Evolutionary conservation across 2,329 filamentous ascomycete genomes (phyloP), one percentile per base, ranked within the genome.

Genomic region (Epichloe sylvatica): DNA sequence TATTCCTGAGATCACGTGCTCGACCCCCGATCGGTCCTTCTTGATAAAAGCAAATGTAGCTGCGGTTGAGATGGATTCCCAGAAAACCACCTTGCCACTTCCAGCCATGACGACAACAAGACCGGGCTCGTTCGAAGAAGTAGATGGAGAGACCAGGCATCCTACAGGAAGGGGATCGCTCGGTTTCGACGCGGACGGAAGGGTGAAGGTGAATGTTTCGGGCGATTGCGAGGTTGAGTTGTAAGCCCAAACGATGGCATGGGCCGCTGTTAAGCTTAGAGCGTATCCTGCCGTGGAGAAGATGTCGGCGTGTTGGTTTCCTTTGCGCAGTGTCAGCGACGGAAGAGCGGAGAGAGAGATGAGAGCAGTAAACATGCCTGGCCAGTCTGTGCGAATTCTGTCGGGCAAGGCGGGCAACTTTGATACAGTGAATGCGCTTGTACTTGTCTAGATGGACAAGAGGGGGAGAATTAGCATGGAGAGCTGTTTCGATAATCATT

Each of bases 241-340:
- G 67, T 97, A 97, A 15, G 87, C 84, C 92, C 92, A 98, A 46
- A 95, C 80, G 53, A 94, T 77, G 57, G 90, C 92, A 61, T 90
- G 82, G 7, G 83, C 81, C 56, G 83, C 80, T 8, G 87, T 94
- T 50, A 97, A 74, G 44, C 81, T 83, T 50, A 97, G 74, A 45
- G 86, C 90, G 62, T 90, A 87, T 55, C 80, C 84, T 61, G 70
- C 79, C 52, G 72, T 77, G 39, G 76, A 78, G 64, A 79, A 78
- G 52, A 88, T 73, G 34, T 78, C 75, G 60, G 82, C 84, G 60
- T 80, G 77, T 63, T 84, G 80, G 54, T 73, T 74, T 52, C 70
- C 82, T 86, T 38, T 43, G 9, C 17, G 35, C 50, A 42, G 19
- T 37, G 13, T 25, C 47, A 51, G 46, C 39, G 36, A 17, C 8